Evolutionary conservation across 192 early-diverging fungal genomes (phyloP), one percentile per base, ranked within the genome.

Genomic region (Umbelopsis sp.): DNA sequence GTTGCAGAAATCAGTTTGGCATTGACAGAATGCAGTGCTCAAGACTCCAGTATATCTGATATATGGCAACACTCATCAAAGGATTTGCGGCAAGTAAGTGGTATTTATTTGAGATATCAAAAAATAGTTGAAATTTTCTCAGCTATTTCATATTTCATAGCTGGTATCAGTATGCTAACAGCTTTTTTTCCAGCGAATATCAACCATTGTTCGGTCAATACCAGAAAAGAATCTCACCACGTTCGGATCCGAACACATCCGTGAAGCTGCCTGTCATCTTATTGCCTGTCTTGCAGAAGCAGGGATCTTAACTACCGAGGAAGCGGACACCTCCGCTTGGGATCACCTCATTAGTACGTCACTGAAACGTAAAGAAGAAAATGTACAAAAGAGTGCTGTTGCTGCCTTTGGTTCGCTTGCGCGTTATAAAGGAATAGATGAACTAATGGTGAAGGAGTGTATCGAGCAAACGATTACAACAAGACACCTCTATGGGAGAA

Each of bases 311-410:
- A 36, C 31, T 16, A 26, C 6, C 17, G 17, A 17, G 29, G 31
- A 62, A 14, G 56, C 26, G 34, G 56, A 62, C 31, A 7, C 26
- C 20, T 12, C 32, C 12, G 12, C 14, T 34, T 92, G 88, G 86
- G 87, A 87, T 71, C 14, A 47, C 0, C 45, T 92, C 2, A 73
- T 92, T 0, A 54, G 80, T 26, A 78, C 66, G 10, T 85, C 86
- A 22, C 73, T 94, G n/a, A 82, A 83, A 41, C 85, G 91, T 20
- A 83, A 83, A 32, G 92, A 93, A 70, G 90, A 91, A 54, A 71
- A 72, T 67, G 85, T 91, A 16, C 90, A 91, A 68, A 75, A 76
- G 41, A 62, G 80, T 54, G 87, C 85, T 29, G 75, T 84, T 1
- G 31, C 50, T 17, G 84, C 87, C 9, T 81, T 87, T 68, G 80